Evolutionary conservation across 768 basidiomycete species (phyloP).

Genomic region (Rhizopogon vulgaris): DNA sequence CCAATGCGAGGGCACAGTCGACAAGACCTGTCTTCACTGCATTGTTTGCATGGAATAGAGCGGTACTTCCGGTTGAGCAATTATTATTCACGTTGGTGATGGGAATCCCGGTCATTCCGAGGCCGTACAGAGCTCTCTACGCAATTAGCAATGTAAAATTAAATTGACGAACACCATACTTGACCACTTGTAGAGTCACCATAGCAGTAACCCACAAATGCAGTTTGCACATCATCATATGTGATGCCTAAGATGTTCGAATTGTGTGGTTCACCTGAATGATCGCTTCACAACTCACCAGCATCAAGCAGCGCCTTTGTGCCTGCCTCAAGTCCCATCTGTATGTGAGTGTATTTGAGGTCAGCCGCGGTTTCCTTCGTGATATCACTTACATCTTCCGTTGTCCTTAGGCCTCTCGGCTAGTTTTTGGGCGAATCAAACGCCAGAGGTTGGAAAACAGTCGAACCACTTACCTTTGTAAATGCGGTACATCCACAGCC

Average conservation of each 20-base stretch:
- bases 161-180: slow-evolving; percentile 28
- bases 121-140: slow-evolving; percentile 73
- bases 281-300: slow-evolving; percentile 31
- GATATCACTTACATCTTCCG: slow-evolving; percentile 55
- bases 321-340: slow-evolving; percentile 86
- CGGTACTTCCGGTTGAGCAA: slow-evolving; percentile 77
- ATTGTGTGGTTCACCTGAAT: neutral
- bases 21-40: slow-evolving; percentile 63
- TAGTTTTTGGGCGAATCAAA: slow-evolving; percentile 21
- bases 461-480: slow-evolving; percentile 50
- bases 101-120: slow-evolving; percentile 79
- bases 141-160: neutral
- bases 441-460: neutral
- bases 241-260: slow-evolving; percentile 54
- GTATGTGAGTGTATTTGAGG: neutral
- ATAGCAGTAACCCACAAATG: slow-evolving; percentile 73
- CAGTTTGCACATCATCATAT: slow-evolving; percentile 70
- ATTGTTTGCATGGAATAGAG: slow-evolving; percentile 68
- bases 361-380: neutral
- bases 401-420: slow-evolving; percentile 61
- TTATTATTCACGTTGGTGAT: slow-evolving; percentile 87
- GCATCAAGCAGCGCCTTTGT: slow-evolving; percentile 86
- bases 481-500: slow-evolving; percentile 76
- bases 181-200: slow-evolving; percentile 78
- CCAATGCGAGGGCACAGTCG: slow-evolving; percentile 75